phyloP scores from a whole-genome alignment of 2,329 filamentous ascomycete genomes.

The Cytospora schulzeri region DNA sequence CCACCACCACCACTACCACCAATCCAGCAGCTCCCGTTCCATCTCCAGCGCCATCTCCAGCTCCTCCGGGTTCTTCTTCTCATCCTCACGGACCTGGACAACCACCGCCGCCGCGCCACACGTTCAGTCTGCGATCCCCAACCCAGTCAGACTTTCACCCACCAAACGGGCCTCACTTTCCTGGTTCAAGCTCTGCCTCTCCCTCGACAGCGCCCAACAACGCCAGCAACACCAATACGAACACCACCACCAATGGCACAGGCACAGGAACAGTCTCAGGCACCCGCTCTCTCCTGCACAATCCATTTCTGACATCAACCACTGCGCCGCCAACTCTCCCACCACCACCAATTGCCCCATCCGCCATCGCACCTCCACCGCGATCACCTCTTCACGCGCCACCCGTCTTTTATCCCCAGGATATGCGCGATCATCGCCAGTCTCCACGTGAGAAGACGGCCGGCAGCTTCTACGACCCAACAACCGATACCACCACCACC shows the following conservation, averaged over 20 bases:
- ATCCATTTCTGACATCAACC: slow-evolving; percentile 27
- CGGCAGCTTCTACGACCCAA: slow-evolving; percentile 57
- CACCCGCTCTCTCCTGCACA: slow-evolving; percentile 30
- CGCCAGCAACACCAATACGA: slow-evolving; percentile 34
- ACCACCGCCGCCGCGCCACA: slow-evolving; percentile 42
- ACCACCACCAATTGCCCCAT: slow-evolving; percentile 24
- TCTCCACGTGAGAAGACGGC: slow-evolving; percentile 43
- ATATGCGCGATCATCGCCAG: slow-evolving; percentile 35
- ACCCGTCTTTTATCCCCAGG: slow-evolving; percentile 44
- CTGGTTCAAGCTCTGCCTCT: slow-evolving; percentile 35
- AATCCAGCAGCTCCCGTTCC: slow-evolving; percentile 27
- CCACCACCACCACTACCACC: slow-evolving; percentile 18
- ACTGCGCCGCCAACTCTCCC: slow-evolving; percentile 22
- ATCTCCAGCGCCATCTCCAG: not conserved
- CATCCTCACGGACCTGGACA: slow-evolving; percentile 2
- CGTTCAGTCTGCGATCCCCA: slow-evolving; percentile 54
- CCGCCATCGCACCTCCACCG: slow-evolving; percentile 34
- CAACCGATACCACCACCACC: slow-evolving; percentile 51
- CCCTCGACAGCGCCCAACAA: slow-evolving; percentile 32
- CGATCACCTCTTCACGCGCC: slow-evolving; percentile 49
- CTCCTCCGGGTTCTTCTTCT: slow-evolving; percentile 4
- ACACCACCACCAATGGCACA: slow-evolving; percentile 36
- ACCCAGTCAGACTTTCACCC: slow-evolving; percentile 45
- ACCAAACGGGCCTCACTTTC: slow-evolving; percentile 32
- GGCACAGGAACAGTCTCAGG: slow-evolving; percentile 29